Percentiles rank a stretch among this genome's conserved stretches.
These are phyloP conservation scores for Mycena vulgaris DNA, from an alignment of 768 basidiomycete genomes.

Conservation along the genomic window DNA sequence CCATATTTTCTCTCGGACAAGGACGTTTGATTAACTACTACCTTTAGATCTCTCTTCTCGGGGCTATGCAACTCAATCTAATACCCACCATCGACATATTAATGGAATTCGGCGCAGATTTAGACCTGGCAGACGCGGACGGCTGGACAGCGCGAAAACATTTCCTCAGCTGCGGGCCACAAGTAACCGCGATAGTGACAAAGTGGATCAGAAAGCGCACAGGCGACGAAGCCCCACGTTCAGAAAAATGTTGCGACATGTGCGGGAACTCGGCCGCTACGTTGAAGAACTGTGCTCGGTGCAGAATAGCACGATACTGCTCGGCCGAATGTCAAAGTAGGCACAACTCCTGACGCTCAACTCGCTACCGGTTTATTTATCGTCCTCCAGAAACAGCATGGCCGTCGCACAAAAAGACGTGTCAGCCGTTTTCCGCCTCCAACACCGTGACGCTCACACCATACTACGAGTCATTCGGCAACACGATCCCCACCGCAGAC, in stretches of 20 bases:
- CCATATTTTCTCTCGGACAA: not conserved
- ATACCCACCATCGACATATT: slow-evolving; percentile 57
- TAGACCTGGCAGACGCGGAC: slow-evolving; percentile 55
- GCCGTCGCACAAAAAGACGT: slow-evolving; percentile 63
- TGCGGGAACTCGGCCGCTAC: slow-evolving; percentile 47
- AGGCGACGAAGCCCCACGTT: slow-evolving; percentile 58
- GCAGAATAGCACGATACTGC: slow-evolving; percentile 66
- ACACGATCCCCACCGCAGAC: slow-evolving; percentile 42
- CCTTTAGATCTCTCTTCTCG: slow-evolving; percentile 26
- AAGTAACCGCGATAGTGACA: slow-evolving; percentile 29
- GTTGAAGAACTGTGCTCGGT: slow-evolving; percentile 61
- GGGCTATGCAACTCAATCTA: slow-evolving; percentile 41
- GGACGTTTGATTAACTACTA: not conserved
- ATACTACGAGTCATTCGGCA: slow-evolving; percentile 49
- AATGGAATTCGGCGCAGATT: slow-evolving; percentile 65
- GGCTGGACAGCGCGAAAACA: slow-evolving; percentile 38
- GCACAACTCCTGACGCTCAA: slow-evolving; percentile 32
- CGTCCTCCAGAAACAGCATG: slow-evolving; percentile 60
- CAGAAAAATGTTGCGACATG: slow-evolving; percentile 62
- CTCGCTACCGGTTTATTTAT: not conserved
- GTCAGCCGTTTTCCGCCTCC: slow-evolving; percentile 59
- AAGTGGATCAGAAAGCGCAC: slow-evolving; percentile 56
- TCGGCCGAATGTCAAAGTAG: slow-evolving; percentile 69
- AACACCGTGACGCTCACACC: slow-evolving; percentile 66
- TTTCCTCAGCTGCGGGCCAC: slow-evolving; percentile 30